Evolutionary conservation across 768 basidiomycete genomes (phyloP).

Genomic region (Psilocybe azurescens): DNA sequence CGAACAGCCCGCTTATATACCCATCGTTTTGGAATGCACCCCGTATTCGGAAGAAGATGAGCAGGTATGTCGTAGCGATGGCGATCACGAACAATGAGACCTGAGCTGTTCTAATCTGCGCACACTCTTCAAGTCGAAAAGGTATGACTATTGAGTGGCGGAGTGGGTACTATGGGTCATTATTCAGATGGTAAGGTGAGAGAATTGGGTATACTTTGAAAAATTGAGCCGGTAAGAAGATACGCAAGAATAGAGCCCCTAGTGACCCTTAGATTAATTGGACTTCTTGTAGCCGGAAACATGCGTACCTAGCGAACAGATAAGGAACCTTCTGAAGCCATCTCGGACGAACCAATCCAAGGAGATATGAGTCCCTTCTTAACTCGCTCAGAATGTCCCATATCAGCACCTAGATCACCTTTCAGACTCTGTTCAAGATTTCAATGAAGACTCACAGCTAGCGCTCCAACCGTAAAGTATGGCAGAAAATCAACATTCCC

Average conservation of each 20-base stretch:
- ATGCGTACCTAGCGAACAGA: neutral
- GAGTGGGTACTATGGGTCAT: neutral
- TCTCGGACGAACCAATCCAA: neutral
- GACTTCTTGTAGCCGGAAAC: neutral
- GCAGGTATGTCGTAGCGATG: slow-evolving; percentile 2
- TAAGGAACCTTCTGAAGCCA: neutral
- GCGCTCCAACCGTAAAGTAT: neutral
- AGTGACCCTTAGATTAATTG: neutral
- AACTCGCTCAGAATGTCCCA: slow-evolving; percentile 7
- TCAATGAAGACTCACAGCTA: neutral
- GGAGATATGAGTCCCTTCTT: neutral
- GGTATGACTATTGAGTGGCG: neutral
- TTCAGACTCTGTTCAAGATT: neutral
- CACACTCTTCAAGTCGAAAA: neutral
- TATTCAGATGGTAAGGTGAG: neutral
- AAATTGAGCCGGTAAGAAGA: neutral
- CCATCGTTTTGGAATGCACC: slow-evolving; percentile 3
- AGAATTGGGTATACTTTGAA: neutral
- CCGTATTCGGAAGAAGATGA: slow-evolving; percentile 14
- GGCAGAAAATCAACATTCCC: neutral
- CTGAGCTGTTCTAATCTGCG: neutral
- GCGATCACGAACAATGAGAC: slow-evolving; percentile 9
- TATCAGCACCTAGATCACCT: neutral
- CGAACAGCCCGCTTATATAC: slow-evolving; percentile 13
- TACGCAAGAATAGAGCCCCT: neutral